phyloP scores from a whole-genome alignment of 1,284 basidiomycete genomes.

The Pholiota adiposa region DNA sequence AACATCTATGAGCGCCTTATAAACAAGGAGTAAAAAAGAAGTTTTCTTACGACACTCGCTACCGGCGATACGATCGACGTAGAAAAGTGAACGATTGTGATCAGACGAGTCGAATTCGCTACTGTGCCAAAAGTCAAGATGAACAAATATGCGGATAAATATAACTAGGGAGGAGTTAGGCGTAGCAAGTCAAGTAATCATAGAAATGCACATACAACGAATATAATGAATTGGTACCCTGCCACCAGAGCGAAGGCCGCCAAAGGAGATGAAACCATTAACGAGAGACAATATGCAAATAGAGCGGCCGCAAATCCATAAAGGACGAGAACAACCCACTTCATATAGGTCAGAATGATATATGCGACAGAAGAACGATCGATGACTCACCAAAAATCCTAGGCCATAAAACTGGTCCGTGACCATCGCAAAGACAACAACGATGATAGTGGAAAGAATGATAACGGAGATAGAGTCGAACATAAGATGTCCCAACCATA shows the following conservation, averaged over 20 bases:
- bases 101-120: neutral
- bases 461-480: constrained; percentile 74
- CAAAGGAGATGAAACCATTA: constrained; percentile 61
- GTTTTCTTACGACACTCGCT: constrained; percentile 61
- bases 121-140: constrained; percentile 14
- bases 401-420: constrained; percentile 72
- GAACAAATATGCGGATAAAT: constrained; percentile 41
- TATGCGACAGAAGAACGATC: neutral
- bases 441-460: constrained; percentile 51
- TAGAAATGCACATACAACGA: constrained; percentile 51
- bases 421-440: constrained; percentile 25
- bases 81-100: constrained; percentile 72
- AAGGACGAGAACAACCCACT: constrained; percentile 9
- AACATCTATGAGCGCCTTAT: neutral
- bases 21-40: neutral
- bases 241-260: constrained; percentile 76
- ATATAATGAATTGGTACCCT: constrained; percentile 75
- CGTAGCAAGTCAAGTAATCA: neutral
- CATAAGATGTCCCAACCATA: constrained; percentile 82
- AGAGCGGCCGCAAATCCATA: constrained; percentile 59
- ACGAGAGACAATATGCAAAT: constrained; percentile 20
- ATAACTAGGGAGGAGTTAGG: constrained; percentile 5
- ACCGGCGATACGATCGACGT: constrained; percentile 70
- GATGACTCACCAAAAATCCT: constrained; percentile 62
- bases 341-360: neutral